Evolutionary conservation across 2,329 filamentous ascomycete species (phyloP).

Genomic region (Cladosporium cucumerinum): DNA sequence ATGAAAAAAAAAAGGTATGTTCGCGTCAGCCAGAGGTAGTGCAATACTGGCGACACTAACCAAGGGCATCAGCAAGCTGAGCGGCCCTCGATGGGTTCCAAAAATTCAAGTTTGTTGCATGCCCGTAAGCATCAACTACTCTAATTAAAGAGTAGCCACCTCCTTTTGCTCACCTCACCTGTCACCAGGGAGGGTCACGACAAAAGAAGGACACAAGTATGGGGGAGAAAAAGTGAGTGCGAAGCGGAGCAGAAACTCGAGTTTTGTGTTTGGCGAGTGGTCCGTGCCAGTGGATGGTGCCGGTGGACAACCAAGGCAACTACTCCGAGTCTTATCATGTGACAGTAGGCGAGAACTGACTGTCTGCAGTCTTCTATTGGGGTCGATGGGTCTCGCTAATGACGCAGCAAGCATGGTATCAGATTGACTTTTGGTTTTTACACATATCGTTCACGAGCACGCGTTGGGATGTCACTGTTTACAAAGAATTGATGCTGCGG

Average conservation of each 20-base stretch:
- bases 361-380: neutral
- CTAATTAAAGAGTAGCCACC: neutral
- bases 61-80: constrained; percentile 12
- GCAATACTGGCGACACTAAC: constrained; percentile 16
- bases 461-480: neutral
- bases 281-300: neutral
- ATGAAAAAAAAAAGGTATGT: constrained; percentile 14
- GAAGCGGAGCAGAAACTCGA: neutral
- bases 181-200: too few relatives aligned
- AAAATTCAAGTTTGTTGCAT: neutral
- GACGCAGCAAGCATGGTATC: neutral
- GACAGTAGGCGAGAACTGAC: neutral
- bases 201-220: neutral
- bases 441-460: neutral
- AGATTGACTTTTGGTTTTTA: neutral
- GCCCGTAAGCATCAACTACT: neutral
- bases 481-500: neutral
- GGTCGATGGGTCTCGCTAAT: neutral
- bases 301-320: neutral
- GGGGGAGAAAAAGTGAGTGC: neutral
- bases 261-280: neutral
- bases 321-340: neutral
- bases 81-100: constrained; percentile 1
- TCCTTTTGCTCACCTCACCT: too few relatives aligned
- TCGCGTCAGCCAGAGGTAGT: constrained; percentile 14